Percentiles rank a stretch among this genome's conserved stretches.
Evolutionary conservation across 192 early-diverging fungal species (phyloP).

Genomic region (Lunasporangiospora selenospora): DNA sequence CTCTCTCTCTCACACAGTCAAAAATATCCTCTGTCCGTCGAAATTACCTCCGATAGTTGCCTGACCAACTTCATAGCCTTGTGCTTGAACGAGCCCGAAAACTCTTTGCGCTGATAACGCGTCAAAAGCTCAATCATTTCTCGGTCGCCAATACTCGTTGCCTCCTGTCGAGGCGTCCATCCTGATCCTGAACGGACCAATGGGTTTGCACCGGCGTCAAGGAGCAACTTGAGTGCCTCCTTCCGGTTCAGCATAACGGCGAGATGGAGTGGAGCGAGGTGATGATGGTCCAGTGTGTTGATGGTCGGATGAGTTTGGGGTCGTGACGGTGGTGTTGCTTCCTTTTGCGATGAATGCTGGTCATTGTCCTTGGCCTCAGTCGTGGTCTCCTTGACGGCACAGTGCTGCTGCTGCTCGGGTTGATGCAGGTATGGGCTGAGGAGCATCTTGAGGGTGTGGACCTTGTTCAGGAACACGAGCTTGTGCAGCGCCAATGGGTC

Average conservation of each 20-base stretch:
- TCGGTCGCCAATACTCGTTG: constrained; percentile 31
- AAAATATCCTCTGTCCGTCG: background rate
- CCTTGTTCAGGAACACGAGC: constrained; percentile 37
- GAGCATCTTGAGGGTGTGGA: constrained; percentile 36
- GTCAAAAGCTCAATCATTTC: constrained; percentile 35
- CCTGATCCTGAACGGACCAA: constrained; percentile 39
- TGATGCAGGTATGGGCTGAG: constrained; percentile 31
- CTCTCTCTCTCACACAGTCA: too few species aligned
- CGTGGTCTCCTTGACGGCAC: background rate
- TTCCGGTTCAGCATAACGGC: constrained; percentile 46
- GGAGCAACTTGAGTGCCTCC: constrained; percentile 20
- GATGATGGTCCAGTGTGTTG: constrained; percentile 38
- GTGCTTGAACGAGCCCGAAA: constrained; percentile 34
- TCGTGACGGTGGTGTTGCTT: background rate
- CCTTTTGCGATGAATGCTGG: background rate
- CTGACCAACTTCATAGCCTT: constrained; percentile 44
- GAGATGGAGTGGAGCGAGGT: constrained; percentile 33
- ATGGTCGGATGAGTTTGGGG: constrained; percentile 34
- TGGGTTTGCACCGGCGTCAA: constrained; percentile 39
- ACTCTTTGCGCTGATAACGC: constrained; percentile 34
- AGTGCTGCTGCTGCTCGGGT: background rate
- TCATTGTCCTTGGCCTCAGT: background rate
- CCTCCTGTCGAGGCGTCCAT: constrained; percentile 41
- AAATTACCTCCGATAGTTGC: constrained; percentile 26
- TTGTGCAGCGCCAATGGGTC: constrained; percentile 42